These are phyloP conservation scores for Maudiozyma bulderi DNA, from an alignment of 805 yeast genomes.

Conservation along the genomic window DNA sequence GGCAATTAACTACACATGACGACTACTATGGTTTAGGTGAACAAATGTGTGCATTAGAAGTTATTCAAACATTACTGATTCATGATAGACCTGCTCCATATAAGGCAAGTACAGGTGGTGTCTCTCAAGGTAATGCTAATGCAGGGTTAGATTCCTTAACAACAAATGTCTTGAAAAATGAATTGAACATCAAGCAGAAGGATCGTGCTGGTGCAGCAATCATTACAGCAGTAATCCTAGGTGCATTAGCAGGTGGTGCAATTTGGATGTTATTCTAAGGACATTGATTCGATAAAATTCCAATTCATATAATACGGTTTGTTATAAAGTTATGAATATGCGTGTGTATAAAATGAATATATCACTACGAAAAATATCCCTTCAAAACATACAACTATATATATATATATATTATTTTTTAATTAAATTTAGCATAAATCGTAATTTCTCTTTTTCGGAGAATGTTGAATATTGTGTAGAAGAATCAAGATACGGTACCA, in stretches of 20 bases:
- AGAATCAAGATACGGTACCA: no score
- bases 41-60: slow-evolving; percentile 66
- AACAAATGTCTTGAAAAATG: slow-evolving; percentile 28
- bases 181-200: slow-evolving; percentile 41
- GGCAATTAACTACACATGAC: slow-evolving; percentile 55
- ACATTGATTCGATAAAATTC: slow-evolving; percentile 12
- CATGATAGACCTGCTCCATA: slow-evolving; percentile 42
- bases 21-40: slow-evolving; percentile 66
- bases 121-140: slow-evolving; percentile 45
- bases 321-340: no score
- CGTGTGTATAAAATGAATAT: no score
- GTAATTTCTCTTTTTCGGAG: no score
- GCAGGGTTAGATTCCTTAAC: slow-evolving; percentile 39
- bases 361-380: no score
- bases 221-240: slow-evolving; percentile 65
- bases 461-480: no score
- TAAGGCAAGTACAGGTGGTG: slow-evolving; percentile 43
- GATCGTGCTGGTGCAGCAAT: slow-evolving; percentile 89
- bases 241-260: slow-evolving; percentile 51
- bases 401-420: no score
- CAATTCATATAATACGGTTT: not conserved
- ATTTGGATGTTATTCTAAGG: slow-evolving; percentile 60
- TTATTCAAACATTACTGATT: slow-evolving; percentile 41
- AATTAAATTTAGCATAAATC: no score
- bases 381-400: no score